A percentile compares a stretch with the other conserved stretches of the same genome.
phyloP scores from a whole-genome alignment of 2,329 filamentous ascomycete genomes.

The Penicillium janthinellum region DNA sequence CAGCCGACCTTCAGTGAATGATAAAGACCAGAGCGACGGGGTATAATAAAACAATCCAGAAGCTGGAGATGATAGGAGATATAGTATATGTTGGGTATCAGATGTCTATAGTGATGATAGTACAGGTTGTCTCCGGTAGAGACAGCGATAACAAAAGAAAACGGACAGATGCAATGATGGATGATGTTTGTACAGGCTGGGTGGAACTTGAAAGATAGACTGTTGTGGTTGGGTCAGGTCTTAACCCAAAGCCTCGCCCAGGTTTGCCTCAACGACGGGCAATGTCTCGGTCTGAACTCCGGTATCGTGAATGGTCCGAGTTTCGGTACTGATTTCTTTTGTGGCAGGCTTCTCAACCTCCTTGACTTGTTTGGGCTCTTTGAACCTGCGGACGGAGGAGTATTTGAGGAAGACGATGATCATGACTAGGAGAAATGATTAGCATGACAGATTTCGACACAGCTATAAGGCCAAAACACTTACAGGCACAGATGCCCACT shows the following conservation, averaged over 20 bases:
- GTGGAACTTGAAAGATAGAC: not conserved
- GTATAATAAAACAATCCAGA: not conserved
- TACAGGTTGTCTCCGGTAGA: constrained; percentile 10
- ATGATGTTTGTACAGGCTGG: not conserved
- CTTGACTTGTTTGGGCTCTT: constrained; percentile 39
- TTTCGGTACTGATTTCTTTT: constrained; percentile 34
- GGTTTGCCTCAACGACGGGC: constrained; percentile 22
- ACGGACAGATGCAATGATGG: not conserved
- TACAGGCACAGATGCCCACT: constrained; percentile 55
- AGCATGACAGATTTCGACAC: not conserved
- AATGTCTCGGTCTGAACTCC: constrained; percentile 16
- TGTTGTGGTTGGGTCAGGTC: not conserved
- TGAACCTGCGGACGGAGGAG: constrained; percentile 43
- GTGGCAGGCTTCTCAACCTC: constrained; percentile 32
- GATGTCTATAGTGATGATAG: constrained; percentile 17
- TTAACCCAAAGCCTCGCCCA: constrained; percentile 38
- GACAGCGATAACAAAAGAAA: constrained; percentile 11
- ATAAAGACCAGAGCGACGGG: too few relatives aligned
- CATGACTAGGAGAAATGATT: constrained; percentile 42
- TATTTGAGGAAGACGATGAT: constrained; percentile 51
- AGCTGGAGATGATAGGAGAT: not conserved
- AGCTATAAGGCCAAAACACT: constrained; percentile 22
- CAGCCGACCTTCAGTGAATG: not conserved
- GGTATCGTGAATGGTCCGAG: constrained; percentile 22
- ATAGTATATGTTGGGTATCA: constrained; percentile 15